Percentiles rank a stretch among this genome's conserved stretches.
Conservation (phyloP, 441 rosid genomes). For the Euphorbia schlechtendalii region DNA sequence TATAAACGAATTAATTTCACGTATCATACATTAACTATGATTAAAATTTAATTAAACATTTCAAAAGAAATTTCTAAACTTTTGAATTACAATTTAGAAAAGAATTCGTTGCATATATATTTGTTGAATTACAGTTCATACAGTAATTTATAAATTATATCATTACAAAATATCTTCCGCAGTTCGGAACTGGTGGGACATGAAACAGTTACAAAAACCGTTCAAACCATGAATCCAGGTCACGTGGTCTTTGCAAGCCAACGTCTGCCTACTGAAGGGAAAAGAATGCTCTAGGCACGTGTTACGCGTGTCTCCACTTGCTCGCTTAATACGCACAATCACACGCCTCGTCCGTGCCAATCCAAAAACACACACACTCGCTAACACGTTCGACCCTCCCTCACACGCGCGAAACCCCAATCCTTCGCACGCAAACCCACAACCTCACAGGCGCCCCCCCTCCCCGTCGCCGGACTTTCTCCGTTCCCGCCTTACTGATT, state of each 20-base stretch:
- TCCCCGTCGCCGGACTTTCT: conserved; percentile 24
- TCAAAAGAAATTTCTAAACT: no score
- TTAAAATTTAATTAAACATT: no score
- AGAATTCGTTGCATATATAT: no score
- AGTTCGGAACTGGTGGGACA: not conserved
- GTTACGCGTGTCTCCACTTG: conserved; percentile 33
- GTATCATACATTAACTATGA: no score
- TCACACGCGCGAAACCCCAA: conserved; percentile 71
- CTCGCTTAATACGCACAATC: conserved; percentile 20
- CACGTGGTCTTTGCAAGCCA: not conserved
- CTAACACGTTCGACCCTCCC: conserved; percentile 49
- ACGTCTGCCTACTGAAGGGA: conserved; percentile 7
- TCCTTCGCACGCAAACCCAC: conserved; percentile 46
- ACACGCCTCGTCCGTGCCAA: conserved; percentile 80
- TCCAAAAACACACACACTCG: conserved; percentile 25
- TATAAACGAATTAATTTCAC: no score
- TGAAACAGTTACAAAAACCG: not conserved
- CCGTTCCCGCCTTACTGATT: conserved; percentile 24
- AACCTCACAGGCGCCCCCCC: conserved; percentile 24
- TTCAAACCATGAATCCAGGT: not conserved
- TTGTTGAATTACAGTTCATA: no score
- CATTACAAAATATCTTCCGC: not conserved
- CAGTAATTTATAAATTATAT: no score
- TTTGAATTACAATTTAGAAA: no score
- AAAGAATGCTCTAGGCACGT: conserved; percentile 29